Evolutionary conservation across 768 basidiomycete species (phyloP).

Genomic region (Pisolithus tinctorius): DNA sequence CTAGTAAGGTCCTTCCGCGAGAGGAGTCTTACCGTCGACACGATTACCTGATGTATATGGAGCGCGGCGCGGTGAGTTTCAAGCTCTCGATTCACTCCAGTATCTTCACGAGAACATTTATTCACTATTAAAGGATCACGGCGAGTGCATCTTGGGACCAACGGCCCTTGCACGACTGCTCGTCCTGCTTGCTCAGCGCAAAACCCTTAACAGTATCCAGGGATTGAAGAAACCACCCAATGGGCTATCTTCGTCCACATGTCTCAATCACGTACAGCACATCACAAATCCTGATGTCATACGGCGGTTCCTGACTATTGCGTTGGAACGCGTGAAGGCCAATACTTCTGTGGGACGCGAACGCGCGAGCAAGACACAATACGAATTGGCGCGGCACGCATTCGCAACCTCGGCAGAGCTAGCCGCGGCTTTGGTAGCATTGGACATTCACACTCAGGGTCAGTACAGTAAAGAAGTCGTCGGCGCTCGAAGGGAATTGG

Average conservation of each 20-base stretch:
- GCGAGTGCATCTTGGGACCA: slow-evolving; percentile 22
- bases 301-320: slow-evolving; percentile 15
- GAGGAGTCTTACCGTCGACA: not conserved
- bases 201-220: slow-evolving; percentile 14
- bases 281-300: slow-evolving; percentile 20
- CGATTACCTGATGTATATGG: slow-evolving; percentile 8
- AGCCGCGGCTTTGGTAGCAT: slow-evolving; percentile 24
- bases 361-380: slow-evolving; percentile 8
- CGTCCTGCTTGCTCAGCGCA: slow-evolving; percentile 23
- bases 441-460: slow-evolving; percentile 24
- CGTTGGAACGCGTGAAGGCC: slow-evolving; percentile 13
- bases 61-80: slow-evolving; percentile 13
- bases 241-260: slow-evolving; percentile 13
- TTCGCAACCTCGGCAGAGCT: slow-evolving; percentile 28
- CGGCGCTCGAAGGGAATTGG: slow-evolving; percentile 23
- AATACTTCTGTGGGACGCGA: slow-evolving; percentile 19
- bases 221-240: slow-evolving; percentile 17
- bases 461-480: slow-evolving; percentile 12
- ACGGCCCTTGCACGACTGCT: slow-evolving; percentile 22
- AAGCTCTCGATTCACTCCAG: slow-evolving; percentile 15
- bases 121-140: slow-evolving; percentile 13
- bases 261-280: slow-evolving; percentile 19
- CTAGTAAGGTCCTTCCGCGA: slow-evolving; percentile 8
- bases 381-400: slow-evolving; percentile 16
- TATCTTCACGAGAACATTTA: slow-evolving; percentile 11